phyloP scores from a whole-genome alignment of 768 basidiomycete genomes.

The Holtermanniella nyarrowii region DNA sequence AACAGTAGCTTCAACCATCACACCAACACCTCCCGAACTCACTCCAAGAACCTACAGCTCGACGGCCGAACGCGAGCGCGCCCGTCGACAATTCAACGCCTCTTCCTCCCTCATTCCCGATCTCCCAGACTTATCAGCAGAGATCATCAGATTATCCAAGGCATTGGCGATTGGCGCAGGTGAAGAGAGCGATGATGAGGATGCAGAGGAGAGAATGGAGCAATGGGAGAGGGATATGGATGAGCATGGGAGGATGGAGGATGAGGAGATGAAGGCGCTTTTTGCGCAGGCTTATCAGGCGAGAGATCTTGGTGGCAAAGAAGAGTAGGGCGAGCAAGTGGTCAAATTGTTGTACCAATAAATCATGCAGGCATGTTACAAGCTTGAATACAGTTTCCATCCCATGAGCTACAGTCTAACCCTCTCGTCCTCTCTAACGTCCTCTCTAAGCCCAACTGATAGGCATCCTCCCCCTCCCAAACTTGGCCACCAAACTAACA shows the following conservation, averaged over 20 bases:
- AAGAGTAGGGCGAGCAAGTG: too few species aligned
- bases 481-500: conserved; percentile 30
- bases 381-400: too few species aligned
- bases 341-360: too few species aligned
- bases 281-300: conserved; percentile 5
- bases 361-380: too few species aligned
- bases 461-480: conserved; percentile 12
- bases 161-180: not conserved
- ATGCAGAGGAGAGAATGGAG: not conserved
- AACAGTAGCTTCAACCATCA: not conserved
- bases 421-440: too few species aligned
- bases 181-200: not conserved
- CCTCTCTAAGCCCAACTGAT: not conserved
- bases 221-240: not conserved
- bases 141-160: not conserved
- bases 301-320: not conserved
- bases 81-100: not conserved
- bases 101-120: not conserved
- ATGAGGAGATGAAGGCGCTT: conserved; percentile 4
- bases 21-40: not conserved
- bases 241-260: not conserved
- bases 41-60: not conserved
- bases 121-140: not conserved
- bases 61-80: not conserved
- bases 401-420: too few species aligned